Conservation (phyloP, 768 basidiomycete species). For the Melanogaster broomeanus region DNA sequence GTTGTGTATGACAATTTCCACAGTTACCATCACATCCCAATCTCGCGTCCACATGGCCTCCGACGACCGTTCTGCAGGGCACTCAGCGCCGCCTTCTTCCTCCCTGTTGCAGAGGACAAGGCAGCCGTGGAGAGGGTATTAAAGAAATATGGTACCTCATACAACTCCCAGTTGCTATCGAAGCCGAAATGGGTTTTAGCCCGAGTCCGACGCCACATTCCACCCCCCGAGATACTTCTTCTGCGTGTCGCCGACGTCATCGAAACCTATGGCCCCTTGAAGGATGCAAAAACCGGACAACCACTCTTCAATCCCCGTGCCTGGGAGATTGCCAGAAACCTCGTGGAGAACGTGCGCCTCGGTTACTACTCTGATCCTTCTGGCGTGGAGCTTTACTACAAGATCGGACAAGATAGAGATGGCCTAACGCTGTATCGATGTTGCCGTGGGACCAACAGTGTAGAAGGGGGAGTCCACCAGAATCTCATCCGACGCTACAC, state of each 20-base stretch:
- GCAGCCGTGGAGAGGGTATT: background rate
- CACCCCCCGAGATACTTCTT: slow-evolving; percentile 33
- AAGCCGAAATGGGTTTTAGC: slow-evolving; percentile 27
- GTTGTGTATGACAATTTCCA: slow-evolving; percentile 12
- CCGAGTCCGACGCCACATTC: slow-evolving; percentile 29
- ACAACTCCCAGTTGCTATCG: slow-evolving; percentile 1
- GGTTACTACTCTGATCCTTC: slow-evolving; percentile 35
- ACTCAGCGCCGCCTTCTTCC: slow-evolving; percentile 25
- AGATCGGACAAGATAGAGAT: slow-evolving; percentile 6
- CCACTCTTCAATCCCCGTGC: slow-evolving; percentile 32
- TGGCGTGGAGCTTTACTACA: slow-evolving; percentile 27
- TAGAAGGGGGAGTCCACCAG: slow-evolving; percentile 40
- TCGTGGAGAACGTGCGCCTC: slow-evolving; percentile 26
- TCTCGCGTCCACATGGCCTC: slow-evolving; percentile 27
- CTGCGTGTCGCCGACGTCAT: slow-evolving; percentile 29
- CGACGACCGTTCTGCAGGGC: slow-evolving; percentile 18
- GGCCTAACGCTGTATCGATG: slow-evolving; percentile 17
- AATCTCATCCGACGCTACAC: slow-evolving; percentile 16
- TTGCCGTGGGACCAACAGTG: slow-evolving; percentile 33
- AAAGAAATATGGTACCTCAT: slow-evolving; percentile 1
- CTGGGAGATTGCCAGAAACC: slow-evolving; percentile 32
- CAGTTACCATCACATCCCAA: slow-evolving; percentile 30
- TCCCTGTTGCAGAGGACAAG: slow-evolving; percentile 25
- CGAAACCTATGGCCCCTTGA: slow-evolving; percentile 33
- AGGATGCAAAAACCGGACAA: slow-evolving; percentile 28